Conservation (phyloP, 345 rosid genomes). For the Brassica rapa region DNA sequence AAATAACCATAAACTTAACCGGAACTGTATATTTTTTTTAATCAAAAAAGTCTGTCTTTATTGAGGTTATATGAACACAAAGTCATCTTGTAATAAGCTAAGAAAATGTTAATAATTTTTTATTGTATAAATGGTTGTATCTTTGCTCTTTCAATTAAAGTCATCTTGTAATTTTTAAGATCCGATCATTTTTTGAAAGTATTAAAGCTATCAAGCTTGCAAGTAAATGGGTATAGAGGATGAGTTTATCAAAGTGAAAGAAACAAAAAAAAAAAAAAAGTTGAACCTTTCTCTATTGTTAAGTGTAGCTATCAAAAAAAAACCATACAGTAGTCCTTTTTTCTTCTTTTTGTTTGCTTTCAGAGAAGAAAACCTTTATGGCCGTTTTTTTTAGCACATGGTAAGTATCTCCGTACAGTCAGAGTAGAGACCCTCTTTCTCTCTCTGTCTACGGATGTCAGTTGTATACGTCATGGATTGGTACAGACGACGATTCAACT, state of each 20-base stretch:
- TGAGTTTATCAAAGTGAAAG: constrained; percentile 10
- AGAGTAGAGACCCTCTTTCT: constrained; percentile 18
- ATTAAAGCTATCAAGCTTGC: constrained; percentile 21
- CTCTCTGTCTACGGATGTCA: constrained; percentile 37
- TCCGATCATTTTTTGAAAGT: constrained; percentile 7
- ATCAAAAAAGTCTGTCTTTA: constrained; percentile 1
- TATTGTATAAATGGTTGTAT: background rate
- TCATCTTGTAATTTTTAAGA: background rate
- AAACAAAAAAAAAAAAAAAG: constrained; percentile 12
- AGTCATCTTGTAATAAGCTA: background rate
- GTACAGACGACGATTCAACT: constrained; percentile 37
- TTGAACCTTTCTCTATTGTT: constrained; percentile 23
- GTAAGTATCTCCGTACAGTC: constrained; percentile 36
- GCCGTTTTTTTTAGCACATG: constrained; percentile 42
- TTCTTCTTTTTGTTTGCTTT: constrained; percentile 24
- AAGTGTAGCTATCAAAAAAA: constrained; percentile 35
- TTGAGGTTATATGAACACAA: constrained; percentile 18
- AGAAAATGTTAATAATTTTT: background rate
- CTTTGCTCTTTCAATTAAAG: background rate
- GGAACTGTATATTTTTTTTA: background rate
- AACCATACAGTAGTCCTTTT: constrained; percentile 29
- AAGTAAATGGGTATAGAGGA: constrained; percentile 13
- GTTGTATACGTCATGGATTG: constrained; percentile 35
- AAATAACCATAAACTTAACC: constrained; percentile 15
- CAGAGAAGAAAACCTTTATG: constrained; percentile 22